Percentiles rank a stretch among this genome's conserved stretches.
Conservation (phyloP, 352 stramenopile genomes). For the Pythium myriotylum region DNA sequence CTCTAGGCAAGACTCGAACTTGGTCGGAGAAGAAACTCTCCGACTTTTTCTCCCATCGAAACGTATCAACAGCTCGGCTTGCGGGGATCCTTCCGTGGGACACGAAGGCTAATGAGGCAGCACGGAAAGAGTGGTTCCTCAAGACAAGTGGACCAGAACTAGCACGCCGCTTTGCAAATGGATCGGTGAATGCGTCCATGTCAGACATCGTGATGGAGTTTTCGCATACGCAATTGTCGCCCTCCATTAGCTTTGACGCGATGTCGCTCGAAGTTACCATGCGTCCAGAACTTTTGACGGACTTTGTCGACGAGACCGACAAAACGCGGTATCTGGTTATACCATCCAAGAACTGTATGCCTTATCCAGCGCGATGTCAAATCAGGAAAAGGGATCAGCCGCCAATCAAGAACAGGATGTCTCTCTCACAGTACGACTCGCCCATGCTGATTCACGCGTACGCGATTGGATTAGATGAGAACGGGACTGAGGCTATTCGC, state of each 20-base stretch:
- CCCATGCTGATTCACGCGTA: slow-evolving; percentile 14
- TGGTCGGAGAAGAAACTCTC: background rate
- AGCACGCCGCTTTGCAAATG: background rate
- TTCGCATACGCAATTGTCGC: slow-evolving; percentile 13
- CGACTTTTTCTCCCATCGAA: background rate
- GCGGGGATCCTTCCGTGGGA: background rate
- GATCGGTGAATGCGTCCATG: slow-evolving; percentile 5
- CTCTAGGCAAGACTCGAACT: background rate
- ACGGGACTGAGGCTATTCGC: slow-evolving; percentile 4
- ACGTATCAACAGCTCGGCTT: background rate
- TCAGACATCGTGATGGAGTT: slow-evolving; percentile 17
- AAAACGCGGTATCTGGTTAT: background rate
- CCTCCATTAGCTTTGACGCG: slow-evolving; percentile 15
- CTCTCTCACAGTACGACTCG: slow-evolving; percentile 3
- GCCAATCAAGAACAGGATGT: background rate
- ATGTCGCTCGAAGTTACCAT: slow-evolving; percentile 15
- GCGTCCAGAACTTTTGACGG: slow-evolving; percentile 2
- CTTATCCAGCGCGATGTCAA: slow-evolving; percentile 4
- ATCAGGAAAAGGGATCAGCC: background rate
- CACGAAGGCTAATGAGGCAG: background rate
- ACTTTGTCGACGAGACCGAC: background rate
- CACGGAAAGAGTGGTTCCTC: slow-evolving; percentile 16
- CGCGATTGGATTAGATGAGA: slow-evolving; percentile 10
- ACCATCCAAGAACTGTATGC: slow-evolving; percentile 1
- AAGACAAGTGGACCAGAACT: background rate